These are phyloP conservation scores for Trypanosoma melophagium DNA, from an alignment of 208 protist genomes.

Conservation along the genomic window DNA sequence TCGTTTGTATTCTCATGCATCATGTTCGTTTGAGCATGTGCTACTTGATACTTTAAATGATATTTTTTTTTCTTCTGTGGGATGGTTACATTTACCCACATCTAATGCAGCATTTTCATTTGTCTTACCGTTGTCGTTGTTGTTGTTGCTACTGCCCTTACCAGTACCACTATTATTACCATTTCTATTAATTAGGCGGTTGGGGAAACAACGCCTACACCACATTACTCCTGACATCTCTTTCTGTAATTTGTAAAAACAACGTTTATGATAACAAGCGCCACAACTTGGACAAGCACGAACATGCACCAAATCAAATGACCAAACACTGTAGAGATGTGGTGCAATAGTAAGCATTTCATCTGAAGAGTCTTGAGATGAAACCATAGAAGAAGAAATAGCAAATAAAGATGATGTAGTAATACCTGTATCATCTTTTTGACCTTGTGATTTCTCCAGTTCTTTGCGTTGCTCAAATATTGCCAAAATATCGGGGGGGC, in stretches of 20 bases:
- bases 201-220: conserved; percentile 3
- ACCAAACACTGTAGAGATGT: conserved; percentile 14
- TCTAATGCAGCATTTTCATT: neutral
- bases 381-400: neutral
- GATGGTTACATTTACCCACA: neutral
- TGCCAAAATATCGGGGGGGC: conserved; percentile 13
- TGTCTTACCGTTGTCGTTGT: neutral
- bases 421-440: neutral
- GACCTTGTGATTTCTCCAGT: neutral
- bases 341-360: neutral
- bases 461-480: conserved; percentile 6
- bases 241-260: conserved; percentile 18
- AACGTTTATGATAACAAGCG: conserved; percentile 32
- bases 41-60: neutral
- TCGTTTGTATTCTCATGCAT: neutral
- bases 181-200: conserved; percentile 1
- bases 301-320: conserved; percentile 35
- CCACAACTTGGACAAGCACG: conserved; percentile 29
- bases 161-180: neutral
- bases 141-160: too few relatives aligned
- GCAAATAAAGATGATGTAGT: neutral
- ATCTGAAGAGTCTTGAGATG: neutral
- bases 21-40: neutral
- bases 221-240: conserved; percentile 12
- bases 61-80: too few relatives aligned